phyloP scores from a whole-genome alignment of 2,329 filamentous ascomycete species.

The Colletotrichum acutatum region DNA sequence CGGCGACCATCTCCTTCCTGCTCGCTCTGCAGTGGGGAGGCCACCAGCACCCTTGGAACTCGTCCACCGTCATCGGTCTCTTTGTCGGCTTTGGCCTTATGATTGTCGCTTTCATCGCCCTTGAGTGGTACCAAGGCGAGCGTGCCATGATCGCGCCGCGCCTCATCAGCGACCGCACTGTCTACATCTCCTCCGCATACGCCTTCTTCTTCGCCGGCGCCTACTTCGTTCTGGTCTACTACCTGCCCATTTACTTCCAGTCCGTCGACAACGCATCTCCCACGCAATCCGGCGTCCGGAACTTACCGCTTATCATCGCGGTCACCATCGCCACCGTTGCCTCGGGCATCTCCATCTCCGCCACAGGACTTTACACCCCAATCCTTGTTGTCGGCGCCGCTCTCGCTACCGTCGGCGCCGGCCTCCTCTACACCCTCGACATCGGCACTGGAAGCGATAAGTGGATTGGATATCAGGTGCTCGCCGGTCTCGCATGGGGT shows the following conservation, averaged over 20 bases:
- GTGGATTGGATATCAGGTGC: constrained; percentile 66
- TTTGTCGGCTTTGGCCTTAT: constrained; percentile 53
- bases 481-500: constrained; percentile 61
- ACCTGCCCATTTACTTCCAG: constrained; percentile 60
- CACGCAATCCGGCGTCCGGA: constrained; percentile 54
- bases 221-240: constrained; percentile 59
- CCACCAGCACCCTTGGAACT: constrained; percentile 54
- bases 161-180: constrained; percentile 51
- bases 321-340: constrained; percentile 54
- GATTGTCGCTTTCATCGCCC: constrained; percentile 46
- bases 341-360: constrained; percentile 52
- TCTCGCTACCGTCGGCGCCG: constrained; percentile 55
- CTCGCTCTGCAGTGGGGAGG: constrained; percentile 62
- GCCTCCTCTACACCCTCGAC: constrained; percentile 55
- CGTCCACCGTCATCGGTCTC: constrained; percentile 53
- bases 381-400: constrained; percentile 57
- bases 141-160: constrained; percentile 54
- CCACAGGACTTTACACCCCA: constrained; percentile 54
- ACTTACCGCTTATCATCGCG: constrained; percentile 56
- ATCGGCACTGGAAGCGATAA: constrained; percentile 50
- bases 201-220: constrained; percentile 55
- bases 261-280: constrained; percentile 53
- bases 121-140: constrained; percentile 57
- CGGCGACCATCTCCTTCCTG: constrained; percentile 54
- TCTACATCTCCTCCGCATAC: constrained; percentile 50